These are phyloP conservation scores for Thielaviopsis populi DNA, from an alignment of 2,329 filamentous ascomycete species.

Conservation along the genomic window DNA sequence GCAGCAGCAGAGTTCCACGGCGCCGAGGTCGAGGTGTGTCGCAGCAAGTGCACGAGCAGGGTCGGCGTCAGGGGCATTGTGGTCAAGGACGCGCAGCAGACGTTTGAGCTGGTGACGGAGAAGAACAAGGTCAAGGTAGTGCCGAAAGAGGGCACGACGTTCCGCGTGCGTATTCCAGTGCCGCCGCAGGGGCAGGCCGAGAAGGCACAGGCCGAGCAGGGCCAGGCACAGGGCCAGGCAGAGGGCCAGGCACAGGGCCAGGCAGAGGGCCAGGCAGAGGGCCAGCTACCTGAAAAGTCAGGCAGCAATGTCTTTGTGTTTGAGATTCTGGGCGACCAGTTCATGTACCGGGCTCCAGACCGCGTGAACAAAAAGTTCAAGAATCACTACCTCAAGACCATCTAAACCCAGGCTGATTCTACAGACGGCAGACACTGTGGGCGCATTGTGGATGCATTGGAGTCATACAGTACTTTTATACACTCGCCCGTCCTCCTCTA, in stretches of 20 bases:
- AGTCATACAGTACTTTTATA: background rate
- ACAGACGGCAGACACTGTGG: background rate
- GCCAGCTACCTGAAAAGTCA: background rate
- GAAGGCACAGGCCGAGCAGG: background rate
- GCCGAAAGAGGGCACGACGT: slow-evolving; percentile 82
- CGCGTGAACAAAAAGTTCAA: slow-evolving; percentile 87
- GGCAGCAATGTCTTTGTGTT: slow-evolving; percentile 43
- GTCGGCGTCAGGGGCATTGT: slow-evolving; percentile 80
- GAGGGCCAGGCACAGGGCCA: no score
- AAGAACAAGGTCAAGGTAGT: slow-evolving; percentile 58
- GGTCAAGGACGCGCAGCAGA: slow-evolving; percentile 72
- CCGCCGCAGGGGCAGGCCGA: slow-evolving; percentile 15
- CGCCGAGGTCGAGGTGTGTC: slow-evolving; percentile 64
- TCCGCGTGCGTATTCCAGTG: slow-evolving; percentile 56
- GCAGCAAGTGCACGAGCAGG: slow-evolving; percentile 64
- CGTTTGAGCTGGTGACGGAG: slow-evolving; percentile 68
- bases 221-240: no score
- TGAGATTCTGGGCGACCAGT: slow-evolving; percentile 76
- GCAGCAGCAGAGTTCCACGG: slow-evolving; percentile 84
- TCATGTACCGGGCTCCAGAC: slow-evolving; percentile 68
- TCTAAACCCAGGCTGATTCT: slow-evolving; percentile 41
- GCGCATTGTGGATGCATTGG: no score
- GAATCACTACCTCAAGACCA: slow-evolving; percentile 57
- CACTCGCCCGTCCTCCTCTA: background rate
- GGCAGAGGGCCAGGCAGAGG: background rate